Evolutionary conservation across 2,329 filamentous ascomycete genomes (phyloP), one percentile per base, ranked within the genome.

Genomic region (Cercospora nicotianae): DNA sequence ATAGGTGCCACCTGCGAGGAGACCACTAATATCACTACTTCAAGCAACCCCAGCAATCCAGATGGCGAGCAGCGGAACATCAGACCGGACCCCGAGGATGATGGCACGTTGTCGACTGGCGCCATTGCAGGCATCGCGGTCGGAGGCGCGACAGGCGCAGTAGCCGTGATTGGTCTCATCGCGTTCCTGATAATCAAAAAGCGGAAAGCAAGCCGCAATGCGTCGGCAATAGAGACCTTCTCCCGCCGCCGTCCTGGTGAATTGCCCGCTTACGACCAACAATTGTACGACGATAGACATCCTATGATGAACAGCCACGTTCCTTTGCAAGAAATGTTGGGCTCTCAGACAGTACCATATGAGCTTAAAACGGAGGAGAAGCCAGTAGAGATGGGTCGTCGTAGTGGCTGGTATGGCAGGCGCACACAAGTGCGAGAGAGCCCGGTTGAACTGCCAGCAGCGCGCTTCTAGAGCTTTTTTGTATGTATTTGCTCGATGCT

Each of bases 1-100:
- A 61, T 69, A n/a, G 70, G 68, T 2, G 63, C 57, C 9, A 51
- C 36, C 7, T 67, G 68, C 53, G 42, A 61, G 13, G 66, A 70
- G 20, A 42, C 51, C 13, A 45, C 55, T 18, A 57, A 61, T 42
- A 10, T 28, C 7, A 45, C 42, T 16, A 18, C 18, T 9, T 18
- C 18, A 28, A 48, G 36, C 31, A 57, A 6, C 60, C 10, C 20
- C 30, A 42, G 8, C 26, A 12, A 60, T 20, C 26, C 28, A 26
- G 33, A 18, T 28, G 12, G 59, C 3, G 23, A 64, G 53, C 45
- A 31, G 45, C 4, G 42, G 4, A 57, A 20, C 18, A 28, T 13
- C 16, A 26, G 10, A 16, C 30, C 42, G 33, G 28, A 18, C 4
- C 30, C 20, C 3, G 16, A n/a, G 30, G 16, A 60, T 10, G 16